Evolutionary conservation across 2,329 filamentous ascomycete species (phyloP), one percentile per base, ranked within the genome.

Genomic region (Periconia sp.): DNA sequence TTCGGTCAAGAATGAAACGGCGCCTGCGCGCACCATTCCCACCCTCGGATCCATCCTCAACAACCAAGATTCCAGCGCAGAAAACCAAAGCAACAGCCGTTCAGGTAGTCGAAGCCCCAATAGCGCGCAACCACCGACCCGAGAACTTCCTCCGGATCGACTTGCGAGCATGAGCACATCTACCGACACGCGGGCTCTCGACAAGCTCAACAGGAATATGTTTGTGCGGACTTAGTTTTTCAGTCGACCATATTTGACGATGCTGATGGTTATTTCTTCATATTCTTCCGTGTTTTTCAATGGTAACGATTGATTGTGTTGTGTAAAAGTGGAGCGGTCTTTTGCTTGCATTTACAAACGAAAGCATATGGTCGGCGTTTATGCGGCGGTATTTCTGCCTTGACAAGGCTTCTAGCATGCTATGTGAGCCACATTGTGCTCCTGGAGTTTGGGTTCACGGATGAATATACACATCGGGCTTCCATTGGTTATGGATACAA

Each of bases 21-120:
- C 53, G 29, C 50, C 62, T 18, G 63, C 65, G 23, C 68, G 67
- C 31, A 71, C 71, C 2, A 80, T 84, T 19, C 82, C 82, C 6
- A 64, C 56, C 6, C 52, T 66, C 1, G 59, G 60, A 9, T 66
- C 65, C 1, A 57, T 68, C 18, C 59, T 68, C 28, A 68, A 68
- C 42, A 59, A 53, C 21, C 59, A 63, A 10, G 59, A 57, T 15
- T 49, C 55, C 15, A 52, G 50, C 15, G 56, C 58, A 43, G 59
- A 67, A 22, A 66, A 62, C 15, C 61, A 63, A 36, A 61, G 51
- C 47, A 64, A 54, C 36, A 70, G 65, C 44, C 68, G 74, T 23
- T 66, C 69, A 5, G 71, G 72, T 15, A 76, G 73, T 47, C 66
- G 68, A 31, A 76, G 73, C 66, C 52, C 63, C 46, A 68, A 63